Percentiles rank a stretch among this genome's conserved stretches.
phyloP scores from a whole-genome alignment of 306 rosid species.

The Malus sieversii region DNA sequence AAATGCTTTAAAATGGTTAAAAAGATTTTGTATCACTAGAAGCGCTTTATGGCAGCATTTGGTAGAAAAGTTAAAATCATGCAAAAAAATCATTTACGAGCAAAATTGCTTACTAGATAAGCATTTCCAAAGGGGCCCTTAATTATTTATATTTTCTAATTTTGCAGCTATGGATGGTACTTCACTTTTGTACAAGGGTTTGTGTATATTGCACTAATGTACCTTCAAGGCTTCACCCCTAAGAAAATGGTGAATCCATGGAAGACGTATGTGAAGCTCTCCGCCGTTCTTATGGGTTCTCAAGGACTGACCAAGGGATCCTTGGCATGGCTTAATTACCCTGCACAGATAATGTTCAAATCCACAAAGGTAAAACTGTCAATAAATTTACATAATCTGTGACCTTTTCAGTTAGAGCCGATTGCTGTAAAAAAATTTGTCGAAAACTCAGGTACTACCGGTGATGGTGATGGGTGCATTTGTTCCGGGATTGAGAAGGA shows the following conservation, averaged over 20 bases:
- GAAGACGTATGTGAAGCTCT: conserved; percentile 53
- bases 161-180: conserved; percentile 59
- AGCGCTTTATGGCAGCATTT: too few species aligned
- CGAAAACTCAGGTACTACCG: conserved; percentile 41
- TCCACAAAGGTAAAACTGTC: conserved; percentile 40
- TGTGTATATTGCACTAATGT: conserved; percentile 41
- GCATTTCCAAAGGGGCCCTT: background rate
- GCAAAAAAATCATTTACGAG: too few species aligned
- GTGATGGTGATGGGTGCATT: conserved; percentile 66
- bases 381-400: background rate
- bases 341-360: conserved; percentile 70
- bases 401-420: background rate
- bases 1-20: too few species aligned
- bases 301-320: conserved; percentile 66
- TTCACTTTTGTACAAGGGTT: conserved; percentile 66
- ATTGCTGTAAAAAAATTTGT: background rate
- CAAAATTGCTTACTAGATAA: too few species aligned
- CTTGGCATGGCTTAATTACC: conserved; percentile 56
- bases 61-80: too few species aligned
- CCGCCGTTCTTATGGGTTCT: conserved; percentile 63
- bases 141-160: background rate
- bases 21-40: too few species aligned
- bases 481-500: conserved; percentile 61
- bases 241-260: conserved; percentile 60
- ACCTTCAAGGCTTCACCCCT: conserved; percentile 49